Conservation (phyloP, 805 yeast species). For the Candida succiphila region DNA sequence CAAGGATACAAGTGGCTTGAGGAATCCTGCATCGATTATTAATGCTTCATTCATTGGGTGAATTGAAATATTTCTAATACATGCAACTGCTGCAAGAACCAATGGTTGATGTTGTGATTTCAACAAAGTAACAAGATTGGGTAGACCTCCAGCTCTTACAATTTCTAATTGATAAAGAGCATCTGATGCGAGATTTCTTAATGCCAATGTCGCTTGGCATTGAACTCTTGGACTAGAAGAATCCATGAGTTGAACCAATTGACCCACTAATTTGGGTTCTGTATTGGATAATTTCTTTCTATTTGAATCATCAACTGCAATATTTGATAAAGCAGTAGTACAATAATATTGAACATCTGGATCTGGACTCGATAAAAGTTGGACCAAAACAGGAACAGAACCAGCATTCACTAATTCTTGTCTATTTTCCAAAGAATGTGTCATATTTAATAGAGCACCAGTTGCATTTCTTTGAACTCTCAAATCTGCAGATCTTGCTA, state of each 20-base stretch:
- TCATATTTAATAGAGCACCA: constrained; percentile 96
- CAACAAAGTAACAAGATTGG: constrained; percentile 81
- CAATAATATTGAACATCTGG: constrained; percentile 98
- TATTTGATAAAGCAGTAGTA: constrained; percentile 92
- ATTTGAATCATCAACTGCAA: constrained; percentile 92
- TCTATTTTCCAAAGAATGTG: constrained; percentile 94
- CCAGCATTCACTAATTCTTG: constrained; percentile 96
- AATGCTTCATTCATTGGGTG: constrained; percentile 94
- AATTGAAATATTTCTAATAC: constrained; percentile 93
- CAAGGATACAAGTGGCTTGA: constrained; percentile 79
- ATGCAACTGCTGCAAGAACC: constrained; percentile 94
- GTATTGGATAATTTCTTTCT: constrained; percentile 82
- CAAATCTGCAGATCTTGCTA: constrained; percentile 89
- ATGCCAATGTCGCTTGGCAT: constrained; percentile 95
- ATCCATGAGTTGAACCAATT: constrained; percentile 85
- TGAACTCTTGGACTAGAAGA: constrained; percentile 91
- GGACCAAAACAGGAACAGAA: constrained; percentile 92
- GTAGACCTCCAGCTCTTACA: constrained; percentile 91
- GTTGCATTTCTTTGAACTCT: constrained; percentile 98
- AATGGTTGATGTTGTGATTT: constrained; percentile 88
- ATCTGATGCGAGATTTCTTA: constrained; percentile 93
- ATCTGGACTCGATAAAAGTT: constrained; percentile 74
- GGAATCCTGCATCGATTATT: constrained; percentile 93
- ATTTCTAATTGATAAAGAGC: constrained; percentile 93
- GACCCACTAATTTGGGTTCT: constrained; percentile 85